Evolutionary conservation across 805 yeast genomes (phyloP).

Genomic region (Saturnispora hagleri): DNA sequence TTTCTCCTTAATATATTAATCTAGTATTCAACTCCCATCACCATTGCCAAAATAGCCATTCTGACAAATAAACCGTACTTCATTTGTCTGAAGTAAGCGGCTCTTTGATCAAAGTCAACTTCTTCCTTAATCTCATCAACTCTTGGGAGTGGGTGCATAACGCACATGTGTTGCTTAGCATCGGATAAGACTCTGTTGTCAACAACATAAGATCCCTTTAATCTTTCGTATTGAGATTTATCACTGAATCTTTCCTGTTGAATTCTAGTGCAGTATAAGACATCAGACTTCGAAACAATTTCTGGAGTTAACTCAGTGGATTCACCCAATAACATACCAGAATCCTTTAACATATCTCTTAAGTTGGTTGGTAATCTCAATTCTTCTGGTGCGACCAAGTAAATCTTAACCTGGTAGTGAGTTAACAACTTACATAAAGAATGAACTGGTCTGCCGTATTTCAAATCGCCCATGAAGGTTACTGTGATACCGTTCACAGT

Average conservation of each 20-base stretch:
- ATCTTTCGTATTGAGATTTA: conserved; percentile 67
- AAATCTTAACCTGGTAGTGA: conserved; percentile 88
- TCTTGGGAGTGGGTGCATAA: conserved; percentile 98
- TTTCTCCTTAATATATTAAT: neutral
- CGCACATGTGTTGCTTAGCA: conserved; percentile 98
- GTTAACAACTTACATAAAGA: conserved; percentile 83
- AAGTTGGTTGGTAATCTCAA: conserved; percentile 73
- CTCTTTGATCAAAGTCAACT: conserved; percentile 98
- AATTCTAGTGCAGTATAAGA: conserved; percentile 93
- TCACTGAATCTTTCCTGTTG: conserved; percentile 92
- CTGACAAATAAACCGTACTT: conserved; percentile 95
- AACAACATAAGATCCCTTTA: conserved; percentile 85
- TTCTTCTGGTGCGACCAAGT: conserved; percentile 86
- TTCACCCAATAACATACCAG: conserved; percentile 67
- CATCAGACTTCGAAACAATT: conserved; percentile 84
- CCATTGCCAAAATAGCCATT: conserved; percentile 98
- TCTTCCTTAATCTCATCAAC: conserved; percentile 94
- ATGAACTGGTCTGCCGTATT: conserved; percentile 97
- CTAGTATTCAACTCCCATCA: conserved; percentile 84
- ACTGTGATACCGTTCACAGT: conserved; percentile 96
- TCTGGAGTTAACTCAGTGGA: conserved; percentile 73
- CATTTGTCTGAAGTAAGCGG: conserved; percentile 99
- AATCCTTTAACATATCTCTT: conserved; percentile 52
- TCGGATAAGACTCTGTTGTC: conserved; percentile 84
- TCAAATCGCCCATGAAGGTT: conserved; percentile 98